These are phyloP conservation scores for Pichia nanzhaoensis DNA, from an alignment of 805 yeast genomes.

Conservation along the genomic window DNA sequence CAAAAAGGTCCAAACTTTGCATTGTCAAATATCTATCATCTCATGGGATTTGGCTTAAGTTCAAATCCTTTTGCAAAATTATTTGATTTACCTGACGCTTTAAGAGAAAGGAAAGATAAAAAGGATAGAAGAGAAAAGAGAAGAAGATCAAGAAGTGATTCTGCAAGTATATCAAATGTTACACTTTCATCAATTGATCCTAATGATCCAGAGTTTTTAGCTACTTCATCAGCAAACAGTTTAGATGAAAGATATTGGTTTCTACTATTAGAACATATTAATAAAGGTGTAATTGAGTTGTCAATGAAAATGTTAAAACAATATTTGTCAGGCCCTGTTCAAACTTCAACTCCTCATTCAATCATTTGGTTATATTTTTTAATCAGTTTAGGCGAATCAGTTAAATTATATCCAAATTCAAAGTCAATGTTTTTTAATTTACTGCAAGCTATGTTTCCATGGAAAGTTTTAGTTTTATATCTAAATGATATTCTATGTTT, in stretches of 20 bases:
- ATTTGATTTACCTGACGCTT: constrained; percentile 63
- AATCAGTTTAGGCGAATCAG: constrained; percentile 53
- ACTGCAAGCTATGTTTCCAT: constrained; percentile 55
- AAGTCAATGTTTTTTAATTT: constrained; percentile 43
- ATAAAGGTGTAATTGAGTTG: constrained; percentile 59
- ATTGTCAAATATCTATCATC: constrained; percentile 63
- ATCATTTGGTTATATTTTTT: constrained; percentile 74
- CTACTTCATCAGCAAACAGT: constrained; percentile 24
- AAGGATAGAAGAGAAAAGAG: constrained; percentile 61
- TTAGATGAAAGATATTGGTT: constrained; percentile 45
- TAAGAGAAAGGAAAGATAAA: constrained; percentile 64
- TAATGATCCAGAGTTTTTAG: constrained; percentile 21
- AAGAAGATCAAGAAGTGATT: constrained; percentile 32
- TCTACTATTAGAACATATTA: constrained; percentile 45
- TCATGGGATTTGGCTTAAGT: constrained; percentile 73
- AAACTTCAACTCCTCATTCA: constrained; percentile 64
- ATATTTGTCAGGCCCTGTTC: constrained; percentile 64
- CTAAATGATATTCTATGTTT: constrained; percentile 48
- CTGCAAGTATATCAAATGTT: neutral
- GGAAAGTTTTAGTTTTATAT: constrained; percentile 59
- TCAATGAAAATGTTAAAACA: constrained; percentile 62
- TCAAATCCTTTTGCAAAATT: constrained; percentile 70
- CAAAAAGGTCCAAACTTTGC: constrained; percentile 74
- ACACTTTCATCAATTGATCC: constrained; percentile 3
- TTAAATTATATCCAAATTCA: constrained; percentile 38